Conservation (phyloP, 257 asterid species). For the Handroanthus guayacan region DNA sequence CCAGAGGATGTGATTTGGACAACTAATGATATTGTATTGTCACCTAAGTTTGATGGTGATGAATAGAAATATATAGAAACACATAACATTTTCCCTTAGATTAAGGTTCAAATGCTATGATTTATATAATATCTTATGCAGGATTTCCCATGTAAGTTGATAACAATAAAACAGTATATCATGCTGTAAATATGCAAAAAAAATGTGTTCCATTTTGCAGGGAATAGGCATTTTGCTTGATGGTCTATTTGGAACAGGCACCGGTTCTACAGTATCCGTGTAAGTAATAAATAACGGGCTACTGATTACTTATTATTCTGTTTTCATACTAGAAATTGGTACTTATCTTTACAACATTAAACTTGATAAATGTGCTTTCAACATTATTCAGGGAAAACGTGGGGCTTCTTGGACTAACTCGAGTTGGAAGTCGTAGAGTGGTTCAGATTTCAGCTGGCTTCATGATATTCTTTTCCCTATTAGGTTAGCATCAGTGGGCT, state of each 20-base stretch:
- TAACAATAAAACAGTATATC: not conserved
- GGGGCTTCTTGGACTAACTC: conserved; percentile 97
- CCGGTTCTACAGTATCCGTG: conserved; percentile 98
- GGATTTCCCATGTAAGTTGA: no score
- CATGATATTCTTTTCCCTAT: conserved; percentile 95
- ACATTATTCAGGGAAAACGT: conserved; percentile 82
- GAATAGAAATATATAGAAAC: not conserved
- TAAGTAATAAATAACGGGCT: conserved; percentile 47
- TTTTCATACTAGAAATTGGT: not conserved
- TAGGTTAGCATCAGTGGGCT: conserved; percentile 57
- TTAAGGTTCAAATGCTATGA: not conserved
- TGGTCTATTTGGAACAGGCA: conserved; percentile 92
- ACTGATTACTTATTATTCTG: not conserved
- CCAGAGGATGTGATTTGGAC: not conserved
- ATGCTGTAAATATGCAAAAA: not conserved
- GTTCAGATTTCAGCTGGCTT: conserved; percentile 96
- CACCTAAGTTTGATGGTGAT: not conserved
- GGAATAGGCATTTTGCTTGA: conserved; percentile 92
- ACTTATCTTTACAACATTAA: conserved; percentile 16
- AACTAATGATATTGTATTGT: not conserved
- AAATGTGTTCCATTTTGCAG: conserved; percentile 46
- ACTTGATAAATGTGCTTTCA: conserved; percentile 17
- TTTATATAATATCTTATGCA: no score
- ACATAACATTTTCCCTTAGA: not conserved
- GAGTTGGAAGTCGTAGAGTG: conserved; percentile 99